Conservation (phyloP, 2,329 filamentous ascomycete species). For the Diplocarpon rosae region DNA sequence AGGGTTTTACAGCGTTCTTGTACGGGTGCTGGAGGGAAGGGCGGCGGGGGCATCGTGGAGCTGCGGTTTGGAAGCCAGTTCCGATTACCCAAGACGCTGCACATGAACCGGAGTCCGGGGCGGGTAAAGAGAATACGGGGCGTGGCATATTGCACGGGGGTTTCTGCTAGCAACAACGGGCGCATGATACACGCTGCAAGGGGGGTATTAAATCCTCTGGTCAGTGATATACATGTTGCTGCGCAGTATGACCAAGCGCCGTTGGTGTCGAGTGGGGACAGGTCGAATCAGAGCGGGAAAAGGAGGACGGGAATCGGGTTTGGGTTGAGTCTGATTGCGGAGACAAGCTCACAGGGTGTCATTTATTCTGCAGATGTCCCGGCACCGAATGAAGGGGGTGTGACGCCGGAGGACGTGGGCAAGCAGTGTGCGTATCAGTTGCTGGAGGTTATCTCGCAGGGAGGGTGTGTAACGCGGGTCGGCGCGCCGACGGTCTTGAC, state of each 20-base stretch:
- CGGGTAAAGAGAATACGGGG: conserved; percentile 81
- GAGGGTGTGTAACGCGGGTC: conserved; percentile 67
- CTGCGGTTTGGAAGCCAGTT: conserved; percentile 89
- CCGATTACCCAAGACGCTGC: conserved; percentile 84
- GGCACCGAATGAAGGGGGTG: conserved; percentile 64
- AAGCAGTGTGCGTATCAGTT: conserved; percentile 81
- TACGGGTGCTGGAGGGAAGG: conserved; percentile 59
- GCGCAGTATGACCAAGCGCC: conserved; percentile 63
- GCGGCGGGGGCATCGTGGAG: conserved; percentile 88
- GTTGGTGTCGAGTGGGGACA: conserved; percentile 41
- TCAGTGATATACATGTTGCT: conserved; percentile 84
- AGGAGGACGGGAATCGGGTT: conserved; percentile 78
- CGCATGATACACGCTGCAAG: conserved; percentile 88
- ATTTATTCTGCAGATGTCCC: conserved; percentile 80
- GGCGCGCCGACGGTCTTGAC: conserved; percentile 67
- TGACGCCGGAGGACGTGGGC: conserved; percentile 83
- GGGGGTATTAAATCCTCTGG: conserved; percentile 75
- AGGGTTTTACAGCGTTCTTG: conserved; percentile 72
- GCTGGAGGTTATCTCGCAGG: conserved; percentile 69
- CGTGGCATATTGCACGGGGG: conserved; percentile 87
- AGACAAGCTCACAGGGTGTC: conserved; percentile 71
- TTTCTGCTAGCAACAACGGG: conserved; percentile 85
- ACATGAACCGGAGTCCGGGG: conserved; percentile 71
- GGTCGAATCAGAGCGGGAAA: conserved; percentile 44
- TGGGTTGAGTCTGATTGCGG: conserved; percentile 80